Conservation (phyloP, 345 rosid genomes). For the Theobroma cacao region DNA sequence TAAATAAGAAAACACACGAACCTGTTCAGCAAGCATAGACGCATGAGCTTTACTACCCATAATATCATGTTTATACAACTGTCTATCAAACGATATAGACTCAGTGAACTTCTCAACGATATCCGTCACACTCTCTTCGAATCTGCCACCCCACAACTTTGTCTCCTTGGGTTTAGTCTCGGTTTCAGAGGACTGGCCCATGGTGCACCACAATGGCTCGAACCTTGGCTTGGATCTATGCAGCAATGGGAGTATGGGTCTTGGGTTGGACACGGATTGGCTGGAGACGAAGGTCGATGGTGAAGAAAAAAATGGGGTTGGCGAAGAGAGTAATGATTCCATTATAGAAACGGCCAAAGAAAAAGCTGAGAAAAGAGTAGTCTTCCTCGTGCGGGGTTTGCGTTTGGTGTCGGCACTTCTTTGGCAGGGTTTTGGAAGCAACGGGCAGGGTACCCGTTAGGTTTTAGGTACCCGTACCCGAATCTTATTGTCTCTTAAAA, state of each 20-base stretch:
- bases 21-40: slow-evolving; percentile 89
- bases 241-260: slow-evolving; percentile 15
- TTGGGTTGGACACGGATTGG: neutral
- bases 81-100: slow-evolving; percentile 84
- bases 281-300: neutral
- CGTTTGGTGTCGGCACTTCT: too few relatives aligned
- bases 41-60: slow-evolving; percentile 97
- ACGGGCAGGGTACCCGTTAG: too few relatives aligned
- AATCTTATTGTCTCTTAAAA: too few relatives aligned
- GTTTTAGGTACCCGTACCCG: too few relatives aligned
- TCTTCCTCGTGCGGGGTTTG: too few relatives aligned
- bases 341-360: slow-evolving; percentile 16
- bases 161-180: slow-evolving; percentile 53
- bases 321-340: slow-evolving; percentile 28
- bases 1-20: slow-evolving; percentile 6
- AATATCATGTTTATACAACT: slow-evolving; percentile 85
- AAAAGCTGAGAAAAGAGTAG: neutral
- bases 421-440: too few relatives aligned
- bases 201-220: slow-evolving; percentile 35
- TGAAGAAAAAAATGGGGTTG: slow-evolving; percentile 20
- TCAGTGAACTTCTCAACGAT: slow-evolving; percentile 91
- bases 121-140: slow-evolving; percentile 82
- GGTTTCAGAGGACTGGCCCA: slow-evolving; percentile 27
- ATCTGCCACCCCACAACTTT: slow-evolving; percentile 98
- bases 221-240: slow-evolving; percentile 28